Base-by-base conservation (phyloP, 441 rosid genomes). In the Hypseocharis bilobata region DNA sequence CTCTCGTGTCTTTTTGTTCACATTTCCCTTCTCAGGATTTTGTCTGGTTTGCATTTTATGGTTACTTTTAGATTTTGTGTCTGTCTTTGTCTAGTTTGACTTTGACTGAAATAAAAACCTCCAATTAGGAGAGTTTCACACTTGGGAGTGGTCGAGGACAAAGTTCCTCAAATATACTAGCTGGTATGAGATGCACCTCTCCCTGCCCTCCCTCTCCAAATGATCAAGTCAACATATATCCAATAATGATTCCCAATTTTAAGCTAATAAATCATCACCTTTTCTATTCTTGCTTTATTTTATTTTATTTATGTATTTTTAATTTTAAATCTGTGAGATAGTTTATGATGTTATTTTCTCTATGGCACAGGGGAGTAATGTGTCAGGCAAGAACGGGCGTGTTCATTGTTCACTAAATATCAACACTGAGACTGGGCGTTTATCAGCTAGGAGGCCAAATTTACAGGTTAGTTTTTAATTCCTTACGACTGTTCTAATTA, bases 381-480 rank as follows among this genome's bases (percentile, higher is more conserved):
- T 90, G 27, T 81, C 96, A 20, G 96, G 98, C 40, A 86, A 83
- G 78, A 80, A 74, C 72, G 92, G 91, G 45, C 97, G 92, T 71
- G 83, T 92, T 60, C 98, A 92, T 78, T 90, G 98, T 78, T 92
- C 98, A 67, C 74, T 92, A 72, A 92, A 92, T 75, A 92, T 92
- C 80, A 92, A 92, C 77, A 92, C 97, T 10, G 98, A 90, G 82
- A 92, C 98, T 27, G 98, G 98, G 34, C 90, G 97, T 64, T 80
- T 92, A 74, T 89, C 98, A 40, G 97, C 98, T 42, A 88, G 96
- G 80, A 84, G 96, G 74, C 98, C 96, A 62, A 90, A 88, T 81
- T 84, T 92, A 76, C 96, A 92, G 92, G 97, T 92, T 74, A 22
- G 57, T 23, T 52, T 5, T 52, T 52, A 17, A 47, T 19, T 47